A percentile compares a stretch with the other conserved stretches of the same genome.
phyloP scores from a whole-genome alignment of 306 rosid species.

The Ormosia semicastrata region DNA sequence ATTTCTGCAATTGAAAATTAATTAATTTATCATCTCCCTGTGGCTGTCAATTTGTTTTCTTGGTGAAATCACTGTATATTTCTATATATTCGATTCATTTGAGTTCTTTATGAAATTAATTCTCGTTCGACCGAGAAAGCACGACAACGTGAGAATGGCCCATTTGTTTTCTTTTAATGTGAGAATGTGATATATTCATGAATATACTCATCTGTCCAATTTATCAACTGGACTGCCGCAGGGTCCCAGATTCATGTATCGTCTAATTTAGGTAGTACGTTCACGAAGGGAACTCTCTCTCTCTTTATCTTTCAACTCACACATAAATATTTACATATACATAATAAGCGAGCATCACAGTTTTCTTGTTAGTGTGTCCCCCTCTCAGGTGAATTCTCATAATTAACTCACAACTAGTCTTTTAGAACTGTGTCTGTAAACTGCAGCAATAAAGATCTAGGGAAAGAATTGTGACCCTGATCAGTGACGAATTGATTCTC shows the following conservation, averaged over 20 bases:
- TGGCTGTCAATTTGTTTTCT: neutral
- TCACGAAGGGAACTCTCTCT: neutral
- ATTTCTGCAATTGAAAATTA: neutral
- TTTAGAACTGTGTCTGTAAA: neutral
- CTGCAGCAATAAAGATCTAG: neutral
- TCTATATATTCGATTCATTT: too few species aligned
- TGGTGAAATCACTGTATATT: neutral
- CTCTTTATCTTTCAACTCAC: neutral
- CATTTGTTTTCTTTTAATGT: neutral
- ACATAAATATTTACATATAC: neutral
- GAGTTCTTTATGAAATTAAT: too few species aligned
- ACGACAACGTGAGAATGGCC: too few species aligned
- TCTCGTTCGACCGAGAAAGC: too few species aligned
- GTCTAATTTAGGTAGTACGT: neutral
- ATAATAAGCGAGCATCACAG: constrained; percentile 15
- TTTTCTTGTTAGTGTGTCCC: neutral
- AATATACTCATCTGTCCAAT: neutral
- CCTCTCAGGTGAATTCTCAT: constrained; percentile 17
- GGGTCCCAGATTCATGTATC: neutral
- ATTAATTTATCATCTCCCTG: neutral
- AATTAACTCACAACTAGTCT: neutral
- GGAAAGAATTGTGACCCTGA: neutral
- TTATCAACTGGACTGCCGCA: neutral
- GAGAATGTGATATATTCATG: neutral
- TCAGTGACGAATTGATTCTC: neutral